Conservation (phyloP, 345 rosid genomes). For the Eucalyptus guilfoylei region DNA sequence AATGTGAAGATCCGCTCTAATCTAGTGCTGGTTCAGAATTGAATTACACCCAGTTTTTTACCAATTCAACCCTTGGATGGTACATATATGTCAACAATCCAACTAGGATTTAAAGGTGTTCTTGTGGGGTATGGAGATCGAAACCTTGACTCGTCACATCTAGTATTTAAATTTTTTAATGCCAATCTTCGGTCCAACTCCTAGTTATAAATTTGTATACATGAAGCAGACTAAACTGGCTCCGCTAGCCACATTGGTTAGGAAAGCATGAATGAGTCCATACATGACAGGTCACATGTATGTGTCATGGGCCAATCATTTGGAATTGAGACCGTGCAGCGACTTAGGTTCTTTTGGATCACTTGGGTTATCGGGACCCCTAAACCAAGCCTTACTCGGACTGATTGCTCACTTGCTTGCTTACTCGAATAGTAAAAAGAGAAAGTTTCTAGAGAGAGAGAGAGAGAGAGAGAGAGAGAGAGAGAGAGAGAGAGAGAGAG, state of each 20-base stretch:
- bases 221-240: background rate
- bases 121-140: background rate
- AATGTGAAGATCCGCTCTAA: background rate
- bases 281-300: too few relatives aligned
- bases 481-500: too few relatives aligned
- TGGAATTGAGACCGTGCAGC: fast-evolving
- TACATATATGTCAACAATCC: background rate
- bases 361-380: too few relatives aligned
- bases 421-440: too few relatives aligned
- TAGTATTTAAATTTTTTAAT: background rate
- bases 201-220: background rate
- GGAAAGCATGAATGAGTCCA: too few relatives aligned
- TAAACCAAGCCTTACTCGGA: too few relatives aligned
- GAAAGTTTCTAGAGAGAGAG: too few relatives aligned
- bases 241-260: too few relatives aligned
- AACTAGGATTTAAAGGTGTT: background rate
- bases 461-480: too few relatives aligned
- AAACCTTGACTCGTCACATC: background rate
- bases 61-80: background rate
- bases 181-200: background rate
- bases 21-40: background rate
- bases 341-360: too few relatives aligned
- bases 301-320: too few relatives aligned
- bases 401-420: too few relatives aligned
- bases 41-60: background rate